phyloP scores from a whole-genome alignment of 2,329 filamentous ascomycete species.

The Neofusicoccum cordaticola region DNA sequence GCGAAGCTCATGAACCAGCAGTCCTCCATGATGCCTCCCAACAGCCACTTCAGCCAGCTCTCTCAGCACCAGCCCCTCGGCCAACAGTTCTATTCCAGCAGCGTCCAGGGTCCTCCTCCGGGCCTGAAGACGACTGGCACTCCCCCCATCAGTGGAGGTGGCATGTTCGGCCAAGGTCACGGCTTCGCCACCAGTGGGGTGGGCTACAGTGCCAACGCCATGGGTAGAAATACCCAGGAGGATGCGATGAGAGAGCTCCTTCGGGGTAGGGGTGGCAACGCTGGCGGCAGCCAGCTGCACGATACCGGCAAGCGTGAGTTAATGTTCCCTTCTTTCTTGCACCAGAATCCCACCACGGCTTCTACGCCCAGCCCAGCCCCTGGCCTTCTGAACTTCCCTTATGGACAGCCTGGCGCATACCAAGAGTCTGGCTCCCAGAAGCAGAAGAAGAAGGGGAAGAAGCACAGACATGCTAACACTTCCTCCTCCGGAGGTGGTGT shows the following conservation, averaged over 20 bases:
- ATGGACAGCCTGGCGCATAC: conserved; percentile 82
- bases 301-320: conserved; percentile 98
- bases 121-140: conserved; percentile 94
- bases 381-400: conserved; percentile 87
- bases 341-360: conserved; percentile 80
- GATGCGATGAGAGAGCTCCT: conserved; percentile 81
- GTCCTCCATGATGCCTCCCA: conserved; percentile 74
- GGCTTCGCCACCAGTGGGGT: conserved; percentile 68
- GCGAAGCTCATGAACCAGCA: conserved; percentile 80
- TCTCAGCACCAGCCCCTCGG: conserved; percentile 53
- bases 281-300: conserved; percentile 66
- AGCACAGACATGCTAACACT: conserved; percentile 99
- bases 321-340: conserved; percentile 88
- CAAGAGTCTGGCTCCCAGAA: conserved; percentile 86
- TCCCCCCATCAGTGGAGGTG: conserved; percentile 73
- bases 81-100: conserved; percentile 75
- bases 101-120: conserved; percentile 88
- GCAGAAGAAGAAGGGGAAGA: conserved; percentile 99
- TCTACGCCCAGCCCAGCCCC: conserved; percentile 85
- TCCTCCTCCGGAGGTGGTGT: conserved; percentile 99
- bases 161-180: conserved; percentile 88
- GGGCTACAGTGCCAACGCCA: conserved; percentile 59
- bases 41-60: conserved; percentile 50
- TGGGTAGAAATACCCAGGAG: conserved; percentile 69
- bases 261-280: conserved; percentile 59